These are phyloP conservation scores for Penicillium psychrofluorescens DNA, from an alignment of 495 filamentous ascomycete species.

Conservation along the genomic window DNA sequence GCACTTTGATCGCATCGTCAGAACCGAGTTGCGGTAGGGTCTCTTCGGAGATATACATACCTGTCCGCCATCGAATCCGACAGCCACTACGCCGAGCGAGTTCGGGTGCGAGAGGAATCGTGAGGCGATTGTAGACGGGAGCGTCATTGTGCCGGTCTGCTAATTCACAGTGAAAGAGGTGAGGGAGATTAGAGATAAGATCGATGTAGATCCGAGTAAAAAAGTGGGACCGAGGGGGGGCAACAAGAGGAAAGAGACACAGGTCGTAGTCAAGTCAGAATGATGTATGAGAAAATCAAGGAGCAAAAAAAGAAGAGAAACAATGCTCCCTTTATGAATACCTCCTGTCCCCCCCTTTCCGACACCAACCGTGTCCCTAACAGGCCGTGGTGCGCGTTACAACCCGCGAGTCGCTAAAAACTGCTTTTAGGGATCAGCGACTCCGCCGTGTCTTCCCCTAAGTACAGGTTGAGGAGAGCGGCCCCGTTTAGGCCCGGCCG, in stretches of 20 bases:
- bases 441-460: slow-evolving; percentile 37
- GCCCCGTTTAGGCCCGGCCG: slow-evolving; percentile 21
- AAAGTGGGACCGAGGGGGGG: slow-evolving; percentile 15
- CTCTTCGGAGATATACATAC: slow-evolving; percentile 41
- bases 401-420: slow-evolving; percentile 33
- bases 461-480: slow-evolving; percentile 46
- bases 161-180: not conserved
- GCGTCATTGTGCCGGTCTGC: slow-evolving; percentile 41
- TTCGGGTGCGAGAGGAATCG: slow-evolving; percentile 73
- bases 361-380: slow-evolving; percentile 4
- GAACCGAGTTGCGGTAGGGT: not conserved
- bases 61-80: slow-evolving; percentile 96
- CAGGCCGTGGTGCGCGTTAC: slow-evolving; percentile 9
- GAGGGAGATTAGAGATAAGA: slow-evolving; percentile 18
- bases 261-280: slow-evolving; percentile 1
- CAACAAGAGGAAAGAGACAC: slow-evolving; percentile 6
- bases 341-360: slow-evolving; percentile 3
- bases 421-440: slow-evolving; percentile 43
- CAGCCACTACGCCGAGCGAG: slow-evolving; percentile 86
- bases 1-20: slow-evolving; percentile 43
- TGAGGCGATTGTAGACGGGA: slow-evolving; percentile 66
- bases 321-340: slow-evolving; percentile 10
- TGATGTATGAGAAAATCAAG: not conserved
- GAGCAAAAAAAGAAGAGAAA: slow-evolving; percentile 1
- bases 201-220: slow-evolving; percentile 8